A percentile compares a stretch with the other conserved stretches of the same genome.
Conservation (phyloP, 2,329 filamentous ascomycete genomes). For the Fusarium multiceps region DNA sequence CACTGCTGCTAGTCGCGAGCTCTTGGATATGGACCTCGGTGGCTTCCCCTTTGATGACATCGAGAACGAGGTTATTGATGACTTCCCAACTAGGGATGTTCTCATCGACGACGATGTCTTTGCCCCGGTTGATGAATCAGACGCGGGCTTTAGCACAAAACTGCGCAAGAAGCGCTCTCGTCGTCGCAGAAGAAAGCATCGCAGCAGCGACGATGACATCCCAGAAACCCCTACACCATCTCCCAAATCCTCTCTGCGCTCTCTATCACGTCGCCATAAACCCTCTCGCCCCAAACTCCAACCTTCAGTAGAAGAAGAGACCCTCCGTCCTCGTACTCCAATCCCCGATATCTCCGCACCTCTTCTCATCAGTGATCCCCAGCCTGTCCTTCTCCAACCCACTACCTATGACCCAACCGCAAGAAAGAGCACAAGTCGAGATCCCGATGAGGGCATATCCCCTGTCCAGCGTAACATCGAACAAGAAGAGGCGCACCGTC, state of each 20-base stretch:
- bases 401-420: constrained; percentile 64
- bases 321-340: constrained; percentile 45
- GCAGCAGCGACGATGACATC: constrained; percentile 44
- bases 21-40: constrained; percentile 56
- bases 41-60: constrained; percentile 53
- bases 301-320: constrained; percentile 43
- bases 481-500: constrained; percentile 65
- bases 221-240: constrained; percentile 33
- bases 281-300: constrained; percentile 42
- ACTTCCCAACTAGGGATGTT: constrained; percentile 47
- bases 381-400: constrained; percentile 67
- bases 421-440: constrained; percentile 27
- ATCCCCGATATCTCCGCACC: constrained; percentile 60
- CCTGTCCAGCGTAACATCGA: constrained; percentile 69
- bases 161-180: constrained; percentile 58
- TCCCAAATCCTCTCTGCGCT: constrained; percentile 35
- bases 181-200: constrained; percentile 54
- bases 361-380: constrained; percentile 60
- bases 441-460: constrained; percentile 60
- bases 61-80: constrained; percentile 49
- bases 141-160: constrained; percentile 58
- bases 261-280: constrained; percentile 43
- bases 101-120: constrained; percentile 26
- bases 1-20: constrained; percentile 62
- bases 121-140: constrained; percentile 35